Conservation (phyloP, 345 rosid species). For the Citrus mangshanensis region DNA sequence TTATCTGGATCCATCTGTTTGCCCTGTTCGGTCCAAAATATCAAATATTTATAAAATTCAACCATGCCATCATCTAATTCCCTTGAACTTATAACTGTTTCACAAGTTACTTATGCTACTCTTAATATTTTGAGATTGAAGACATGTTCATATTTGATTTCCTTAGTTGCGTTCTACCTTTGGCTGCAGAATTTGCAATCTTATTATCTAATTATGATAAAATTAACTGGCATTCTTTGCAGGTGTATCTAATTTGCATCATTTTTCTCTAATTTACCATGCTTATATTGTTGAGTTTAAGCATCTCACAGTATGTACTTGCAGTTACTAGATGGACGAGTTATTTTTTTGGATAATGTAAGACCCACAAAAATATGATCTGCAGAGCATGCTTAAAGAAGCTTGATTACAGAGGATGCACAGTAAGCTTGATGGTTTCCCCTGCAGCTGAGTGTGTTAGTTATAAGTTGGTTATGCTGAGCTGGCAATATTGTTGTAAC, state of each 20-base stretch:
- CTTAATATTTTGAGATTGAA: neutral
- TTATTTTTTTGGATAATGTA: constrained; percentile 37
- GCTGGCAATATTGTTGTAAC: no score
- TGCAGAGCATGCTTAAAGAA: no score
- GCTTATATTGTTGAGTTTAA: neutral
- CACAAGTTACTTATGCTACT: no score
- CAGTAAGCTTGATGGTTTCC: no score
- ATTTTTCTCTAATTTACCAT: neutral
- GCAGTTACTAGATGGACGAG: constrained; percentile 67
- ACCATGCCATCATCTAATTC: neutral
- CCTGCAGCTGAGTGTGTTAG: no score
- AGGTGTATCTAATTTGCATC: constrained; percentile 34
- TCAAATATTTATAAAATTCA: neutral
- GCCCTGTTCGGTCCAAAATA: no score
- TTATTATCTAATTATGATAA: neutral
- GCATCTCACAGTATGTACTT: constrained; percentile 7
- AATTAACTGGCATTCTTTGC: neutral
- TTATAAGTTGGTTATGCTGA: no score
- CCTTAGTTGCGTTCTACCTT: neutral
- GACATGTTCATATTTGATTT: neutral
- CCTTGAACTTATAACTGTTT: no score
- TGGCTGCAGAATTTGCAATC: neutral
- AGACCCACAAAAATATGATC: neutral
- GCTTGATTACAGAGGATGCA: no score
- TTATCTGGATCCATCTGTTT: no score